Evolutionary conservation across 768 basidiomycete species (phyloP).

Genomic region (Dioszegia hungarica): DNA sequence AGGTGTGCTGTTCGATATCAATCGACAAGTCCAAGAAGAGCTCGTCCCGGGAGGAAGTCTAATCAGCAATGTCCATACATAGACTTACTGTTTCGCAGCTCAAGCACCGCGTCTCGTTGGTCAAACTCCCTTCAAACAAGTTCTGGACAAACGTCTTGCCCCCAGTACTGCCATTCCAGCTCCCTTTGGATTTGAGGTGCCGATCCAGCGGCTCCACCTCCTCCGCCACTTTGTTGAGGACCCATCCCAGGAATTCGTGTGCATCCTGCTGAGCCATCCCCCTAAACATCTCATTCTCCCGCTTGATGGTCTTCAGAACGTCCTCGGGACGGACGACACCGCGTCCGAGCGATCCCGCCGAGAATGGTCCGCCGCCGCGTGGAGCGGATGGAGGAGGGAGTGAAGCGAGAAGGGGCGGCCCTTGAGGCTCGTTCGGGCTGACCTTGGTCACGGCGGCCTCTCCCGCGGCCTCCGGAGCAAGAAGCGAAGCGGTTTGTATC

Average conservation of each 20-base stretch:
- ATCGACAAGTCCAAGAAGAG: conserved; percentile 97
- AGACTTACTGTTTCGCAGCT: conserved; percentile 88
- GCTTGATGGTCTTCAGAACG: conserved; percentile 88
- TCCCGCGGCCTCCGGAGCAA: conserved; percentile 12
- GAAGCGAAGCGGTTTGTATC: conserved; percentile 34
- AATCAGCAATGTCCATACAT: conserved; percentile 7
- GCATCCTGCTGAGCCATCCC: conserved; percentile 95
- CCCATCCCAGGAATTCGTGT: conserved; percentile 93
- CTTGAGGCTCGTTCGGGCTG: conserved; percentile 19
- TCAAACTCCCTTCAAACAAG: conserved; percentile 87
- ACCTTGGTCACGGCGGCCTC: neutral
- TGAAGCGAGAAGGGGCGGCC: conserved; percentile 40
- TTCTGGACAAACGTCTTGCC: conserved; percentile 74
- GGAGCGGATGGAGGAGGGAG: conserved; percentile 42
- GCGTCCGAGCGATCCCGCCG: conserved; percentile 46
- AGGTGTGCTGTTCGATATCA: conserved; percentile 97
- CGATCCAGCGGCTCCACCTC: conserved; percentile 66
- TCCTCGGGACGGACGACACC: conserved; percentile 85
- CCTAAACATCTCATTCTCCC: conserved; percentile 85
- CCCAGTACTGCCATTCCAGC: conserved; percentile 18
- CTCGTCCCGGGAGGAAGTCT: conserved; percentile 92
- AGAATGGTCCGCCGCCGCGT: conserved; percentile 44
- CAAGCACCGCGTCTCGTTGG: conserved; percentile 94
- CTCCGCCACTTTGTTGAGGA: conserved; percentile 88
- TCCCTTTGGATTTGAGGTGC: conserved; percentile 14